These are phyloP conservation scores for Periconia sp. DNA, from an alignment of 2,329 filamentous ascomycete genomes.

Conservation along the genomic window DNA sequence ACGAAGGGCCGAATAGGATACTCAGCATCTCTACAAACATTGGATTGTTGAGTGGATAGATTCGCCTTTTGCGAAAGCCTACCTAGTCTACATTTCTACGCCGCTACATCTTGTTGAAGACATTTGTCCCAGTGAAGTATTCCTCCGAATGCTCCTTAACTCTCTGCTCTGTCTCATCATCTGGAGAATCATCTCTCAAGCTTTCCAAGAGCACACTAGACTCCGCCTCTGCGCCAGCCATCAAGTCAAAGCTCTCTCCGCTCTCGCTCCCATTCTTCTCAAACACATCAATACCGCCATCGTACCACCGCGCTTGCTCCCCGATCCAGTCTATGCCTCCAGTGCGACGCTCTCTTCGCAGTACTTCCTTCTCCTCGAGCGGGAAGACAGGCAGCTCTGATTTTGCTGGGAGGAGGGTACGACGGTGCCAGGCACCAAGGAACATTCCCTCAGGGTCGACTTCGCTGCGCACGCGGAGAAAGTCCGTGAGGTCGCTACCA, in stretches of 20 bases:
- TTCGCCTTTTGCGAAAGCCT: too few species aligned
- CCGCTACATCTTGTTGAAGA: constrained; percentile 40
- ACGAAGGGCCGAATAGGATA: neutral
- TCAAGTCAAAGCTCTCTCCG: constrained; percentile 52
- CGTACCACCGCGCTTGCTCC: constrained; percentile 45
- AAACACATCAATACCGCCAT: constrained; percentile 39
- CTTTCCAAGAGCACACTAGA: constrained; percentile 39
- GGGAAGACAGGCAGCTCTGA: constrained; percentile 38
- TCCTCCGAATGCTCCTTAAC: constrained; percentile 24
- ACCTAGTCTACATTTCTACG: neutral
- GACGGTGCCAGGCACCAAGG: constrained; percentile 86
- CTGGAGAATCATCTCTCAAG: constrained; percentile 25
- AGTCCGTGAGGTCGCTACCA: constrained; percentile 69
- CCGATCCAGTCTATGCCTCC: constrained; percentile 48
- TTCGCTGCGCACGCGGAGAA: constrained; percentile 70
- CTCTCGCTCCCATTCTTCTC: constrained; percentile 36
- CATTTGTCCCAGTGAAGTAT: constrained; percentile 23
- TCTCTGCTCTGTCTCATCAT: constrained; percentile 18
- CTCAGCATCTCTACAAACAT: neutral
- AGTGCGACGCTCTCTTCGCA: constrained; percentile 32
- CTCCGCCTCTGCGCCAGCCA: constrained; percentile 54
- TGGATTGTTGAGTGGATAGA: too few species aligned
- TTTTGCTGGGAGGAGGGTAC: constrained; percentile 48
- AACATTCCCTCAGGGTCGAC: constrained; percentile 86
- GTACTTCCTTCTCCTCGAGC: constrained; percentile 52